Base-by-base conservation (phyloP, 306 rosid species). In the Dalbergia oliveri region DNA sequence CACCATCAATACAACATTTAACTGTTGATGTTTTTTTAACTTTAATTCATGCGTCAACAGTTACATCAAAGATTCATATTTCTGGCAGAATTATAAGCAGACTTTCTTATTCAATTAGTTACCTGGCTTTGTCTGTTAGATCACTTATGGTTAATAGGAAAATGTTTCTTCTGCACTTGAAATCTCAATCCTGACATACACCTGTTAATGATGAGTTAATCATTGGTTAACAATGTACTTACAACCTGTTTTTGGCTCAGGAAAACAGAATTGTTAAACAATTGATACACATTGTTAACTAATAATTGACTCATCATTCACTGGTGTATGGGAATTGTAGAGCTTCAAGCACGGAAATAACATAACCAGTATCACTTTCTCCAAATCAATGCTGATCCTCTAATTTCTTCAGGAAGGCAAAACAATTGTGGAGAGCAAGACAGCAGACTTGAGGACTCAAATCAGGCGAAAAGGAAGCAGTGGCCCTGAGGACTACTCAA, bases 401-500 rank as follows among this genome's bases (percentile, higher is more conserved):
- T 16, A 23, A 73, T 70, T 82, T 67, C 68, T 77, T 73, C 91
- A 95, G 99, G 99, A 90, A 77, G 92, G 99, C 16, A 87, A 90
- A 33, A 82, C 90, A 11, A 95, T 93, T 0, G 87, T 93, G 88
- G 98, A 91, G 87, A 93, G 18, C 64, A 95, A 90, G 87, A 89
- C 97, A 4, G 96, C 98, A 21, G 97, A 95, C 73, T 77, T 91
- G 89, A 84, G 92, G 86, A 84, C 87, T 77, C 98, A 93, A 84
- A 93, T 91, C 15, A 87, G 84, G 82, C 72, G 91, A 84, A 90
- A 83, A 79, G 91, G 90, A 79, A 81, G 58, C 8, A 54, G 68
- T 80, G 69, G 73, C 41, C 44, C 77, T 6, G 97, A 89, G 49
- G 86, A 73, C 56, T 73, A 73, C 60, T 73, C 67, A 65, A 57